Conservation (phyloP, 345 rosid genomes). For the Acer yangbiense region DNA sequence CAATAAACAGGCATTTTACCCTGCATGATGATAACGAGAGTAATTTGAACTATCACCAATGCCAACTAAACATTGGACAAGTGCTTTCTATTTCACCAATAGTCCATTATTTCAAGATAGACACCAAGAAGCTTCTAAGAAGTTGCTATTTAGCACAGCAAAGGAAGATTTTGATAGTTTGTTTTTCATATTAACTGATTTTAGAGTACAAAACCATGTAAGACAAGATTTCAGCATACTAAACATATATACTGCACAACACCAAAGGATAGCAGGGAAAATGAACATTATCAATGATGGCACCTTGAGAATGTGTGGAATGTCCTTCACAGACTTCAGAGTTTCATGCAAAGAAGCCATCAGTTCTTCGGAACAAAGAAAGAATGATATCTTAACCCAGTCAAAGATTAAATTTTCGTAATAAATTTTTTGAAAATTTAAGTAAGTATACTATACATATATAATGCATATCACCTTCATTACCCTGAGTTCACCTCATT, state of each 20-base stretch:
- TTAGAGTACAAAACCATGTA: not conserved
- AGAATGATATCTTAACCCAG: constrained; percentile 76
- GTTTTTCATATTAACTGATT: not conserved
- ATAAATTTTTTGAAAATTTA: not conserved
- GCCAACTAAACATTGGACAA: not conserved
- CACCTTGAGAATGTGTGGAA: constrained; percentile 79
- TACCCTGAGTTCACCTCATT: not conserved
- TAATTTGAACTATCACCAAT: not conserved
- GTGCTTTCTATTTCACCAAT: not conserved
- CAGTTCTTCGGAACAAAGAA: constrained; percentile 77
- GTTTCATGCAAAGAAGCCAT: constrained; percentile 78
- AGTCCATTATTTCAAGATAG: constrained; percentile 3
- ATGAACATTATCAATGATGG: constrained; percentile 7
- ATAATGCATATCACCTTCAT: not conserved
- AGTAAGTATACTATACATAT: not conserved
- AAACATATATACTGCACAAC: not conserved
- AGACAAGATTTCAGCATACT: not conserved
- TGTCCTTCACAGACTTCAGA: constrained; percentile 87
- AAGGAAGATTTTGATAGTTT: not conserved
- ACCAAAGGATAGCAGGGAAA: constrained; percentile 13
- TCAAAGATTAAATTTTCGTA: constrained; percentile 37
- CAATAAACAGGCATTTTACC: not conserved
- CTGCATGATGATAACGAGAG: not conserved
- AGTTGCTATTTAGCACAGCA: constrained; percentile 10
- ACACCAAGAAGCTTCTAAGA: constrained; percentile 11